These are phyloP conservation scores for Porcisia hertigi DNA, from an alignment of 208 protist genomes.

Conservation along the genomic window DNA sequence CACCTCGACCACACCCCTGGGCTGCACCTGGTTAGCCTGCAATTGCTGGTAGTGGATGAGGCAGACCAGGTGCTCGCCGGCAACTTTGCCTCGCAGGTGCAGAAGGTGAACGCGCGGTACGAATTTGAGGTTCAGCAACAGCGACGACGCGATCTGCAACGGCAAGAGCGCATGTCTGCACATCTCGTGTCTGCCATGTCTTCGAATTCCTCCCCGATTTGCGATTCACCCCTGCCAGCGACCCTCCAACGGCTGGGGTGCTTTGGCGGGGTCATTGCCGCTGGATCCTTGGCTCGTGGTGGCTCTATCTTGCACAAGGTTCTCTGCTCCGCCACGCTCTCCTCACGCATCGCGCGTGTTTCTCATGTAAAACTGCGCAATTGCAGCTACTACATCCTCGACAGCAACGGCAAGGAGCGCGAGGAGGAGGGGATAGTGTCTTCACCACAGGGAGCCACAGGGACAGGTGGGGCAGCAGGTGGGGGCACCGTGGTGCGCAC, in stretches of 20 bases:
- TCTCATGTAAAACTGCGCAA: slow-evolving; percentile 86
- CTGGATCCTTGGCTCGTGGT: background rate
- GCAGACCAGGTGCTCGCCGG: slow-evolving; percentile 87
- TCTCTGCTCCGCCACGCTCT: slow-evolving; percentile 90
- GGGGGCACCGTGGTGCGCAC: slow-evolving; percentile 36
- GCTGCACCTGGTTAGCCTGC: slow-evolving; percentile 59
- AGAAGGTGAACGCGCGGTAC: slow-evolving; percentile 78
- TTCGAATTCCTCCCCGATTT: background rate
- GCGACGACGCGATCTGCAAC: slow-evolving; percentile 20
- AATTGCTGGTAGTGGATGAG: slow-evolving; percentile 88
- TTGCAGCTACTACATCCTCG: slow-evolving; percentile 78
- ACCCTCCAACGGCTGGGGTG: slow-evolving; percentile 4
- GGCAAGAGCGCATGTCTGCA: slow-evolving; percentile 6
- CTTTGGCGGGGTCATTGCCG: background rate
- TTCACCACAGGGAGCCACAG: background rate
- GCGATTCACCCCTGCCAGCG: background rate
- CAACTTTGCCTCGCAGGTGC: slow-evolving; percentile 75
- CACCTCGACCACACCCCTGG: slow-evolving; percentile 75
- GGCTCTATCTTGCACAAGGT: slow-evolving; percentile 72
- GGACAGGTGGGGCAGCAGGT: slow-evolving; percentile 1
- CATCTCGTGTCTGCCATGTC: background rate
- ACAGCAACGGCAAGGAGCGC: slow-evolving; percentile 69
- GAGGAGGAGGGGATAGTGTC: slow-evolving; percentile 21
- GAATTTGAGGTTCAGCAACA: slow-evolving; percentile 51
- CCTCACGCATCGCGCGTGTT: slow-evolving; percentile 78